Conservation (phyloP, 768 basidiomycete genomes). For the Calocera cornea region DNA sequence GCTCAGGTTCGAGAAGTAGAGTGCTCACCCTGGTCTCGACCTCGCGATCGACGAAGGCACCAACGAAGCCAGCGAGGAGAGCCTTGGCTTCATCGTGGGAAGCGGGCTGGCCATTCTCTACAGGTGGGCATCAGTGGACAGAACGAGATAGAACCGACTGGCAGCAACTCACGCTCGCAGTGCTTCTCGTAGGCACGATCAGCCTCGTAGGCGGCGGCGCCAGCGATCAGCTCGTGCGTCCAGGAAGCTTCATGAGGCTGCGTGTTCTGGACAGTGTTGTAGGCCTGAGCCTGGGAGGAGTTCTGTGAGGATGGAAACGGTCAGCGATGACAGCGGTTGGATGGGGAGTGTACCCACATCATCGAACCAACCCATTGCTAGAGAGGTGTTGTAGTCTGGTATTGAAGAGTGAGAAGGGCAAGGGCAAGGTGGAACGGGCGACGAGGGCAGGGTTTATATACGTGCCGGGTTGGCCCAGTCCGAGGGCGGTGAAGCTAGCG, state of each 20-base stretch:
- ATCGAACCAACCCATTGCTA: background rate
- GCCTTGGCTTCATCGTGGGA: constrained; percentile 47
- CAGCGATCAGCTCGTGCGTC: constrained; percentile 1
- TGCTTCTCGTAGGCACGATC: constrained; percentile 52
- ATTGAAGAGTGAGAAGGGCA: background rate
- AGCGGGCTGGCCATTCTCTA: constrained; percentile 35
- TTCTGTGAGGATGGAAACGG: background rate
- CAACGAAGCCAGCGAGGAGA: constrained; percentile 42
- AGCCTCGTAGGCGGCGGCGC: constrained; percentile 30
- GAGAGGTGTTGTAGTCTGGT: background rate
- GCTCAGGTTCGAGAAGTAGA: background rate
- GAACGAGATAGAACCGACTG: background rate
- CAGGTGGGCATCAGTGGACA: background rate
- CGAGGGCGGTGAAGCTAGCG: no score
- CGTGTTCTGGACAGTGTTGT: background rate
- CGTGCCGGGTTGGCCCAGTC: no score
- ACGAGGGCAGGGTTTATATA: background rate
- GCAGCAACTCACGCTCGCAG: constrained; percentile 13
- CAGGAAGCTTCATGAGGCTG: background rate
- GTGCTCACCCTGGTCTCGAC: constrained; percentile 43
- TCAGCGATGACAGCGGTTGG: background rate
- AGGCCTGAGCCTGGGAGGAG: background rate
- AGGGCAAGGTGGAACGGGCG: background rate
- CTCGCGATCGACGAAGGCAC: constrained; percentile 39
- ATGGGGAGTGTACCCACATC: background rate